These are phyloP conservation scores for Corymbia calophylla DNA, from an alignment of 441 rosid genomes.

Conservation along the genomic window DNA sequence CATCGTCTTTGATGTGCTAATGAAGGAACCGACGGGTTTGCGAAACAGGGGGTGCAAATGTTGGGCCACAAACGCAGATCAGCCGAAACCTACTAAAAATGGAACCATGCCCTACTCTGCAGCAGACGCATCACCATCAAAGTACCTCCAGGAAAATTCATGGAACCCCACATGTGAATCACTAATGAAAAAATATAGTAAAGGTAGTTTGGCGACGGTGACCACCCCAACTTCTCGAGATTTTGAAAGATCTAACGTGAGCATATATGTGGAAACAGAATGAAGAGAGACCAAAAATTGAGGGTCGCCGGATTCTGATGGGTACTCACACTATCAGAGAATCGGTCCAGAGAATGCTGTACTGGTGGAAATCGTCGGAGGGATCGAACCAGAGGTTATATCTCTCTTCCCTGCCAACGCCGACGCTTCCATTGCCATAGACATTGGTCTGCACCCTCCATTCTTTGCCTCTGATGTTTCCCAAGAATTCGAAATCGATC, in stretches of 20 bases:
- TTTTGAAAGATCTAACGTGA: not conserved
- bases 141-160: not conserved
- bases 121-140: not conserved
- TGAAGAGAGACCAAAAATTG: not conserved
- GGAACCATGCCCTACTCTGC: not conserved
- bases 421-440: conserved; percentile 95
- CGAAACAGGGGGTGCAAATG: not conserved
- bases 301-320: not conserved
- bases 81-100: not conserved
- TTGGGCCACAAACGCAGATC: not conserved
- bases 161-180: not conserved
- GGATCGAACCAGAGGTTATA: conserved; percentile 97
- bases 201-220: not conserved
- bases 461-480: conserved; percentile 93
- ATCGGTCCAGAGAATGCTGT: conserved; percentile 94
- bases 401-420: conserved; percentile 91
- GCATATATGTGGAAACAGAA: not conserved
- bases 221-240: not conserved
- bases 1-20: not conserved
- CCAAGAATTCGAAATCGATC: conserved; percentile 96
- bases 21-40: not conserved
- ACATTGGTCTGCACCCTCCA: conserved; percentile 98
- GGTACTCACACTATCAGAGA: conserved; percentile 71
- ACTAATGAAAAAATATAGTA: not conserved
- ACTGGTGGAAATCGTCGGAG: conserved; percentile 82